phyloP scores from a whole-genome alignment of 345 rosid species.

The Balakata baccata region DNA sequence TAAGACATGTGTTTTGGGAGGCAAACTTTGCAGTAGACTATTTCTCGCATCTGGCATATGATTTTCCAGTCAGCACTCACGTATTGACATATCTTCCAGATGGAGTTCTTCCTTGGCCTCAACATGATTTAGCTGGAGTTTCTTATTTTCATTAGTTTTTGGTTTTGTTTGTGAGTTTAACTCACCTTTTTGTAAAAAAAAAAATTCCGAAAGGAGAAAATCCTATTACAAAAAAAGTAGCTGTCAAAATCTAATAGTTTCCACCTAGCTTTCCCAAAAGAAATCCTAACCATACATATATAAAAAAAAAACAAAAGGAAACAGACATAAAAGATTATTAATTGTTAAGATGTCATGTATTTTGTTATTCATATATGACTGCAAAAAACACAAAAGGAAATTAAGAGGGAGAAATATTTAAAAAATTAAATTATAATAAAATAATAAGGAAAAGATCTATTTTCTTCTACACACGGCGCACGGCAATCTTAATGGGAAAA shows the following conservation, averaged over 20 bases:
- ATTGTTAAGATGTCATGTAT: constrained; percentile 10
- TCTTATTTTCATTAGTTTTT: too few species aligned
- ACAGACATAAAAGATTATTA: constrained; percentile 2
- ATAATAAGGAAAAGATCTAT: not conserved
- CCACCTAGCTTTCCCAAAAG: constrained; percentile 5
- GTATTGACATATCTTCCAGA: too few species aligned
- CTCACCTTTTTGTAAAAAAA: too few species aligned
- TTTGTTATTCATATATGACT: constrained; percentile 8
- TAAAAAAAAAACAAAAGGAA: not conserved
- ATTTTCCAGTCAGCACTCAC: too few species aligned
- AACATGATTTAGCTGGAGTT: too few species aligned
- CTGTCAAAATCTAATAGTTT: not conserved
- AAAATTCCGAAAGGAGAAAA: not conserved
- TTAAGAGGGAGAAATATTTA: not conserved
- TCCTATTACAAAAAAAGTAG: too few species aligned
- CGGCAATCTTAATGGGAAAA: not conserved
- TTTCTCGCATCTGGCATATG: too few species aligned
- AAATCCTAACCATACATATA: not conserved
- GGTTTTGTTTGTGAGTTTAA: too few species aligned
- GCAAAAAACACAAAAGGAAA: not conserved
- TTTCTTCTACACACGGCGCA: not conserved
- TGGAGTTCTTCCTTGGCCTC: too few species aligned
- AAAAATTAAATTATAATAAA: not conserved
- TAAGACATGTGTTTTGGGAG: too few species aligned
- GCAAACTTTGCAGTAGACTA: too few species aligned